phyloP scores from a whole-genome alignment of 2,329 filamentous ascomycete species.

The Chaetothyriales sp. region DNA sequence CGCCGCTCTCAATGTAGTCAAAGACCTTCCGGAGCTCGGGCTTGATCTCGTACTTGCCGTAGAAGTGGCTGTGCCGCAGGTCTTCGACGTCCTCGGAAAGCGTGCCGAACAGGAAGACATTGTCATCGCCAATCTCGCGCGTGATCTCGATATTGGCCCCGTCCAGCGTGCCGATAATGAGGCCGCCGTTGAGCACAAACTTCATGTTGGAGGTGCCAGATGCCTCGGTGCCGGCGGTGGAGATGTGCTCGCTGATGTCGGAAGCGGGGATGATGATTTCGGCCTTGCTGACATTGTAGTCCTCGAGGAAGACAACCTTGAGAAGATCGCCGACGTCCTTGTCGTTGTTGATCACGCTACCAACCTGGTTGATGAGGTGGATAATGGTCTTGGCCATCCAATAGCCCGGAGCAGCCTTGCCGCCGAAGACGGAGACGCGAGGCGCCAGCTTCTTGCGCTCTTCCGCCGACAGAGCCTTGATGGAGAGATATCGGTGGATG shows the following conservation, averaged over 20 bases:
- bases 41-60: slow-evolving; percentile 67
- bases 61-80: slow-evolving; percentile 78
- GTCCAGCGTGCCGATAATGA: slow-evolving; percentile 96
- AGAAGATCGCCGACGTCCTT: slow-evolving; percentile 81
- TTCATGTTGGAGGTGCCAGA: slow-evolving; percentile 98
- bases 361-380: slow-evolving; percentile 87
- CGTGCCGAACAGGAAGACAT: slow-evolving; percentile 97
- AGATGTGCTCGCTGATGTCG: slow-evolving; percentile 96
- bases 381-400: slow-evolving; percentile 99
- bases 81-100: slow-evolving; percentile 94
- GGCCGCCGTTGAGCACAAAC: slow-evolving; percentile 90
- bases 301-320: slow-evolving; percentile 93
- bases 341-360: slow-evolving; percentile 81
- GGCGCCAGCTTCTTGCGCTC: slow-evolving; percentile 77
- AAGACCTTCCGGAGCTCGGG: slow-evolving; percentile 69
- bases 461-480: slow-evolving; percentile 73
- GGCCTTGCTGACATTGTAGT: slow-evolving; percentile 99
- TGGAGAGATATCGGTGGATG: slow-evolving; percentile 79
- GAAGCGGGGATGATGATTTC: slow-evolving; percentile 92
- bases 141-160: slow-evolving; percentile 98
- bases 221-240: slow-evolving; percentile 84
- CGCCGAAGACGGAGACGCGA: slow-evolving; percentile 90
- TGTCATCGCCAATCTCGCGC: slow-evolving; percentile 86
- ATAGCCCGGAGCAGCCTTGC: slow-evolving; percentile 94
- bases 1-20: slow-evolving; percentile 61